Percentiles rank a stretch among this genome's conserved stretches.
These are phyloP conservation scores for Sclerotinia glacialis DNA, from an alignment of 2,329 filamentous ascomycete species.

Conservation along the genomic window DNA sequence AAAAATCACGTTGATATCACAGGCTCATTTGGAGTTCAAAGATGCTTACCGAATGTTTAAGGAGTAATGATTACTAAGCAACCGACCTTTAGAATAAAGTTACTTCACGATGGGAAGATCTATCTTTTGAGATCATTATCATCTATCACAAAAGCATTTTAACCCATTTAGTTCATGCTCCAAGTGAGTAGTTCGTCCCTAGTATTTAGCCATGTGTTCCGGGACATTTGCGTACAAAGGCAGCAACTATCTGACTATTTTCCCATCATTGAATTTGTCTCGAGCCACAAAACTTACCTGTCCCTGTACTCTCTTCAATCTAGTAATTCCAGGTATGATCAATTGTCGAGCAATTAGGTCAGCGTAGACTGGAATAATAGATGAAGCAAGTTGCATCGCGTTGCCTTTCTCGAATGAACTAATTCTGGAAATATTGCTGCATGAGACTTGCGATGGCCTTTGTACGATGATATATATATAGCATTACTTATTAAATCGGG, in stretches of 20 bases:
- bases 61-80: background rate
- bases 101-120: background rate
- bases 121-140: background rate
- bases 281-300: background rate
- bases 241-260: background rate
- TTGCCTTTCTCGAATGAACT: background rate
- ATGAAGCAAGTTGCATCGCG: slow-evolving; percentile 8
- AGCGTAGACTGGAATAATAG: background rate
- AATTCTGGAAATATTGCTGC: background rate
- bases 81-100: too few species aligned
- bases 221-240: background rate
- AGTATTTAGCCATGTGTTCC: background rate
- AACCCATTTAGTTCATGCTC: background rate
- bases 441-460: background rate
- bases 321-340: too few species aligned
- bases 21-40: background rate
- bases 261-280: background rate
- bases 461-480: background rate
- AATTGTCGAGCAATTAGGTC: background rate
- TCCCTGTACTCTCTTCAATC: background rate
- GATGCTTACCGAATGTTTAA: background rate
- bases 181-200: background rate
- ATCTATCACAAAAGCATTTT: background rate
- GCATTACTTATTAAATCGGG: background rate
- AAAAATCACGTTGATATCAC: too few species aligned